These are phyloP conservation scores for Pontederia paniculata DNA, from an alignment of 176 grass and related monocot species.

Conservation along the genomic window DNA sequence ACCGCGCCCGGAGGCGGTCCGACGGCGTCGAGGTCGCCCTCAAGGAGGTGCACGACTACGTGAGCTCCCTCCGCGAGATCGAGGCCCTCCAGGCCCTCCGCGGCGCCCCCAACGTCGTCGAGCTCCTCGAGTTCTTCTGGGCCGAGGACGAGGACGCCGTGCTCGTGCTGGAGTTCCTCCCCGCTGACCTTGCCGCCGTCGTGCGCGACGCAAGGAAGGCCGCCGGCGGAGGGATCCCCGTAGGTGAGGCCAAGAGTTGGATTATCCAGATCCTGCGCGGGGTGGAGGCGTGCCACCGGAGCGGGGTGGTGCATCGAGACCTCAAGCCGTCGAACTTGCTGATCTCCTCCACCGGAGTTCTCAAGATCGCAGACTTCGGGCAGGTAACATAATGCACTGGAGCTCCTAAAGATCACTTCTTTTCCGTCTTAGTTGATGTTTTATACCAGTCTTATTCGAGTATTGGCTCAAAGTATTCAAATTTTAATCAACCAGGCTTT, in stretches of 20 bases:
- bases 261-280: conserved; percentile 78
- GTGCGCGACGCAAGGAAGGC: conserved; percentile 34
- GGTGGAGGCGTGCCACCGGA: conserved; percentile 55
- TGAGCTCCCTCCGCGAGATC: conserved; percentile 65
- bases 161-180: conserved; percentile 82
- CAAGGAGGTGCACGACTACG: conserved; percentile 86
- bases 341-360: conserved; percentile 52
- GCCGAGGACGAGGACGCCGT: conserved; percentile 62
- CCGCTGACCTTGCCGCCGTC: conserved; percentile 41
- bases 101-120: conserved; percentile 34
- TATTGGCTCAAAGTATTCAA: too few species aligned
- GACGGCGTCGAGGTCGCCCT: conserved; percentile 60
- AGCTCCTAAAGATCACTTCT: neutral
- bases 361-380: conserved; percentile 89
- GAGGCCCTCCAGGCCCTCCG: conserved; percentile 47
- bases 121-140: conserved; percentile 69
- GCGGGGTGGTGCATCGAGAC: conserved; percentile 61
- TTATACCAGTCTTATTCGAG: too few species aligned
- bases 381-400: conserved; percentile 32
- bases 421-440: neutral
- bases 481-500: too few species aligned
- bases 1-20: conserved; percentile 71
- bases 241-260: conserved; percentile 57
- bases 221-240: conserved; percentile 18
- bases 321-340: conserved; percentile 87